Percentiles rank a stretch among this genome's conserved stretches.
Conservation (phyloP, 1,284 basidiomycete genomes). For the Rhodotorula sp. region DNA sequence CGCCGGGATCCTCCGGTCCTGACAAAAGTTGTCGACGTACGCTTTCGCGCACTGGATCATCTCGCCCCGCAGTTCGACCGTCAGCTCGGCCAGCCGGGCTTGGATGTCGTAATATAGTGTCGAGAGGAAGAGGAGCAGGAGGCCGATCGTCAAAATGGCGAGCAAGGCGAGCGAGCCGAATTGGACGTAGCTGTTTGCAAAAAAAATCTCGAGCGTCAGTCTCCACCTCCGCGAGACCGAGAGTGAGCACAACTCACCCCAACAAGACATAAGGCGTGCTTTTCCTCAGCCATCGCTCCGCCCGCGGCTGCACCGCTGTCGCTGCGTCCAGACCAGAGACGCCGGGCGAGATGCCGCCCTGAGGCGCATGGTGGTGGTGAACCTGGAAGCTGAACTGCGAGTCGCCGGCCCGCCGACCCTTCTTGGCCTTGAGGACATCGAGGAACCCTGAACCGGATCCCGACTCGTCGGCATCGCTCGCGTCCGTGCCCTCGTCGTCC, state of each 20-base stretch:
- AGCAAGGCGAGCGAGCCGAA: conserved; percentile 92
- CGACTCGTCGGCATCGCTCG: not conserved
- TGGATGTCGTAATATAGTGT: conserved; percentile 89
- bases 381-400: conserved; percentile 42
- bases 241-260: conserved; percentile 57
- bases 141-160: conserved; percentile 78
- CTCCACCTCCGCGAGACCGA: too few species aligned
- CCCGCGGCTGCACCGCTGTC: not conserved
- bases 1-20: conserved; percentile 67
- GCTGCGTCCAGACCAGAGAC: not conserved
- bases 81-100: conserved; percentile 82
- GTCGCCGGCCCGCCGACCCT: conserved; percentile 3
- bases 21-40: conserved; percentile 81
- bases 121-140: conserved; percentile 78
- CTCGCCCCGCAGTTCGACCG: conserved; percentile 85
- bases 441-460: conserved; percentile 3
- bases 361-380: conserved; percentile 37
- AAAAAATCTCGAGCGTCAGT: not conserved
- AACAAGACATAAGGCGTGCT: conserved; percentile 62
- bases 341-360: not conserved
- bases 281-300: conserved; percentile 42
- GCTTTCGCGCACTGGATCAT: conserved; percentile 77
- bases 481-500: conserved; percentile 21
- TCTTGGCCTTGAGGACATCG: conserved; percentile 8
- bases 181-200: conserved; percentile 72